Percentiles rank a stretch among this genome's conserved stretches.
Evolutionary conservation across 164 flowering plant species (phyloP).

Genomic region (Akebia trifoliata): DNA sequence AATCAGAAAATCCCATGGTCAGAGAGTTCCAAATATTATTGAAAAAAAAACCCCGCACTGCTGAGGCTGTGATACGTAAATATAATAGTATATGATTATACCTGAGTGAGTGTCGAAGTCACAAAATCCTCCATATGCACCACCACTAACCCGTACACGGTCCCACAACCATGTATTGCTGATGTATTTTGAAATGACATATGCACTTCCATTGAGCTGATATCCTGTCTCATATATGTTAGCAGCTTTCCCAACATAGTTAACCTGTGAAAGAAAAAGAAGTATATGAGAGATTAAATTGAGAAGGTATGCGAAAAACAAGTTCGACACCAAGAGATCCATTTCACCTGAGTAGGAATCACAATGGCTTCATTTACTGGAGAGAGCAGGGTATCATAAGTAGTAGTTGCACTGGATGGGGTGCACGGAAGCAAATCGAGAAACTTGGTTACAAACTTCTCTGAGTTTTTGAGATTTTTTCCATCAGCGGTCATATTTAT

Average conservation of each 20-base stretch:
- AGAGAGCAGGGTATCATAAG: constrained; percentile 63
- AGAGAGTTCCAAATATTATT: constrained; percentile 5
- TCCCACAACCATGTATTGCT: constrained; percentile 99
- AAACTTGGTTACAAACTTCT: constrained; percentile 69
- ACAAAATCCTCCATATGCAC: constrained; percentile 99
- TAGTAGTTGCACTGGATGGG: constrained; percentile 20
- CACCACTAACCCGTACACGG: constrained; percentile 97
- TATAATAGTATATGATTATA: constrained; percentile 14
- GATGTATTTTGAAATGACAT: constrained; percentile 90
- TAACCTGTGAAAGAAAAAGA: constrained; percentile 51
- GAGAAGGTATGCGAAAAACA: neutral
- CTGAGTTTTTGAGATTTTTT: constrained; percentile 57
- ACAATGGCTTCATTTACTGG: constrained; percentile 81
- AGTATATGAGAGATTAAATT: neutral
- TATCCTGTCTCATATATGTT: constrained; percentile 82
- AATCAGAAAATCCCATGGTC: constrained; percentile 10
- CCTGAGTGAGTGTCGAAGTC: constrained; percentile 97
- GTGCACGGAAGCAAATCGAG: constrained; percentile 78
- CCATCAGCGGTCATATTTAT: constrained; percentile 88
- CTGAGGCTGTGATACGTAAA: neutral
- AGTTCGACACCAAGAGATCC: neutral
- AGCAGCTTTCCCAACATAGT: constrained; percentile 97
- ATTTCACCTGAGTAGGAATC: constrained; percentile 85
- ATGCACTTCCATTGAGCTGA: constrained; percentile 87
- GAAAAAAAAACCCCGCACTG: too few species aligned